Conservation (phyloP, 2,329 filamentous ascomycete genomes). For the Nemania abortiva region DNA sequence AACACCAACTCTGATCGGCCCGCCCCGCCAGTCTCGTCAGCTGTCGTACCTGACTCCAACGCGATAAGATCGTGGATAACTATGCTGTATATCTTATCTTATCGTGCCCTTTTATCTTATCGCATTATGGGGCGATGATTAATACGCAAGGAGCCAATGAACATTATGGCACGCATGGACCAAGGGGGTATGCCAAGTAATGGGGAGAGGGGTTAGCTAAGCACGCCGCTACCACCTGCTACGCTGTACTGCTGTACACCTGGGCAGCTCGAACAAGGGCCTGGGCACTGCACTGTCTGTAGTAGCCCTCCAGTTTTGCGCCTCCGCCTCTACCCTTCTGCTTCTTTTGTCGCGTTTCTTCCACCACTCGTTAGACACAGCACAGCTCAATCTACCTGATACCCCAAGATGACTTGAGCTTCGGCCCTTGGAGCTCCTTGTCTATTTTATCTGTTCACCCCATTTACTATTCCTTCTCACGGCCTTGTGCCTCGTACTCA, state of each 20-base stretch:
- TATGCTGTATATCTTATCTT: slow-evolving; percentile 19
- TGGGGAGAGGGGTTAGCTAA: slow-evolving; percentile 39
- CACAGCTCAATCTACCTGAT: slow-evolving; percentile 40
- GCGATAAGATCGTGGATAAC: slow-evolving; percentile 1
- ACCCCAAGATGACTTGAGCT: slow-evolving; percentile 50
- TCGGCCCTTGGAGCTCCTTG: slow-evolving; percentile 45
- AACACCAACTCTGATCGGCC: neutral
- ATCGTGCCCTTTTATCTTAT: slow-evolving; percentile 4
- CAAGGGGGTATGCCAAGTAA: slow-evolving; percentile 34
- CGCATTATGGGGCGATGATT: neutral
- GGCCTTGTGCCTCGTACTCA: slow-evolving; percentile 9
- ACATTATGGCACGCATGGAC: slow-evolving; percentile 13
- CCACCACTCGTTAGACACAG: slow-evolving; percentile 35
- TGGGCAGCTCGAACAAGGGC: slow-evolving; percentile 34
- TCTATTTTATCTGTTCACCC: slow-evolving; percentile 41
- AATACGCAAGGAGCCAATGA: slow-evolving; percentile 17
- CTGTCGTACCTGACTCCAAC: slow-evolving; percentile 2
- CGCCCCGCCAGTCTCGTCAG: slow-evolving; percentile 1
- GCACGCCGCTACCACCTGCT: slow-evolving; percentile 26
- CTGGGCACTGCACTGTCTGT: slow-evolving; percentile 30
- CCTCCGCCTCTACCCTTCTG: slow-evolving; percentile 43
- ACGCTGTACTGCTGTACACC: slow-evolving; percentile 14
- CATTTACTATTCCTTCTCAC: slow-evolving; percentile 40
- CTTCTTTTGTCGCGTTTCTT: slow-evolving; percentile 40
- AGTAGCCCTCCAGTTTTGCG: slow-evolving; percentile 47